Base-by-base conservation (phyloP, 2,329 filamentous ascomycete species). In the Nigrograna mackinnonii region DNA sequence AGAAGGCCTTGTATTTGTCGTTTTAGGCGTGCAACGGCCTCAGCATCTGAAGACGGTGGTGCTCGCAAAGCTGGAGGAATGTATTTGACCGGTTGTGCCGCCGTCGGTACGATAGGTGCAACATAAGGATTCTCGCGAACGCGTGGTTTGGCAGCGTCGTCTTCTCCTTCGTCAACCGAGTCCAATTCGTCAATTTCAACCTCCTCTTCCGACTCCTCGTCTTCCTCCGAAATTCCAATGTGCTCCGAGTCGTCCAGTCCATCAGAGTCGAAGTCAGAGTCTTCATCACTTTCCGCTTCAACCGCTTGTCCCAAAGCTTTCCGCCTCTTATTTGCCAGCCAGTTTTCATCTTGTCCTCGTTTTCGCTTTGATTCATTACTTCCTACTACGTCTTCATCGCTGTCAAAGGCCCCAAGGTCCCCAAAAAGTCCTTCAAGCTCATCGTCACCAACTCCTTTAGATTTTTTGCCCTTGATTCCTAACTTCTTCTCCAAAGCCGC, bases 51-150 rank as follows among this genome's bases (percentile, higher is more conserved):
- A 1, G 79, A 76, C 3, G 80, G 70, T 22, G 79, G 73, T 53
- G 79, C 84, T 35, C 91, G 82, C 39, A 94, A 73, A 1, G 91
- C 95, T 3, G 92, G 94, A 1, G 94, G 92, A 3, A 96, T 79
- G 57, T 99, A 99, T 79, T 95, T 96, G 5, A 77, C 74, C 14
- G 74, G 63, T 30, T 54, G 47, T 36, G 72, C 66, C 13, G 64
- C 59, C 16, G 72, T 72, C 2, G 66, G 60, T 19, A 70, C 50
- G 6, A 77, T 70, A 6, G 92, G 92, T 3, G 92, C 87, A 37
- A 92, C 76, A 55, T 96, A 97, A 4, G 92, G 92, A 54, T 97
- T 96, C 66, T 97, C 92, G 46, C 83, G 79, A 43, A 77, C 68
- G 47, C 74, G 60, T 26, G 61, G 57, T 39, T 51, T 40, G 13